phyloP scores from a whole-genome alignment of 345 rosid genomes.

The Eucalyptus camaldulensis region DNA sequence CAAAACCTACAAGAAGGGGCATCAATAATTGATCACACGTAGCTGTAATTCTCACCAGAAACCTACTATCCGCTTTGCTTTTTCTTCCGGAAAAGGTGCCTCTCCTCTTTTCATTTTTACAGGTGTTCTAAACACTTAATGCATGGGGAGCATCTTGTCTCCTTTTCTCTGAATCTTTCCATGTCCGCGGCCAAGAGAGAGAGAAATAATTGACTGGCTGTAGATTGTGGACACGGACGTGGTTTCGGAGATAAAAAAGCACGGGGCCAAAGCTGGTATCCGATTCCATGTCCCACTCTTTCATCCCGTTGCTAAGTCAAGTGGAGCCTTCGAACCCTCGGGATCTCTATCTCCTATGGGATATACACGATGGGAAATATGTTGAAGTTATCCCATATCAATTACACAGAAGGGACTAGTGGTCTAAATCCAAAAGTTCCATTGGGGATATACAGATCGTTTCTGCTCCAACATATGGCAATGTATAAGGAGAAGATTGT shows the following conservation, averaged over 20 bases:
- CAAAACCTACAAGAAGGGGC: neutral
- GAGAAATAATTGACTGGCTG: neutral
- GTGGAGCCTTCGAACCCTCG: neutral
- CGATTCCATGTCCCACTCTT: neutral
- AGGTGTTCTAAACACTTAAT: neutral
- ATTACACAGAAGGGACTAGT: rapidly evolving
- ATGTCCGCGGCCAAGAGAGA: neutral
- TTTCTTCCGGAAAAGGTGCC: neutral
- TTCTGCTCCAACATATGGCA: rapidly evolving
- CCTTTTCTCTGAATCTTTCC: neutral
- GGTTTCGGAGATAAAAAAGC: neutral
- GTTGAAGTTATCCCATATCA: too few species aligned
- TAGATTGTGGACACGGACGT: neutral
- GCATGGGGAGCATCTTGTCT: neutral
- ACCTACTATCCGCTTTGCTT: neutral
- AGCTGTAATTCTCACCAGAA: neutral
- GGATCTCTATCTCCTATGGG: neutral
- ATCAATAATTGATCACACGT: neutral
- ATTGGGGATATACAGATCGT: rapidly evolving
- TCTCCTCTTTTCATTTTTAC: neutral
- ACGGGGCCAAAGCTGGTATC: neutral
- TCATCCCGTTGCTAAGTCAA: neutral
- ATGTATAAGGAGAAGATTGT: too few species aligned
- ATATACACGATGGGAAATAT: neutral
- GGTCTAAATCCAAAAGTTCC: too few species aligned